phyloP scores from a whole-genome alignment of 2,329 filamentous ascomycete genomes.

The Xylogone sp. region DNA sequence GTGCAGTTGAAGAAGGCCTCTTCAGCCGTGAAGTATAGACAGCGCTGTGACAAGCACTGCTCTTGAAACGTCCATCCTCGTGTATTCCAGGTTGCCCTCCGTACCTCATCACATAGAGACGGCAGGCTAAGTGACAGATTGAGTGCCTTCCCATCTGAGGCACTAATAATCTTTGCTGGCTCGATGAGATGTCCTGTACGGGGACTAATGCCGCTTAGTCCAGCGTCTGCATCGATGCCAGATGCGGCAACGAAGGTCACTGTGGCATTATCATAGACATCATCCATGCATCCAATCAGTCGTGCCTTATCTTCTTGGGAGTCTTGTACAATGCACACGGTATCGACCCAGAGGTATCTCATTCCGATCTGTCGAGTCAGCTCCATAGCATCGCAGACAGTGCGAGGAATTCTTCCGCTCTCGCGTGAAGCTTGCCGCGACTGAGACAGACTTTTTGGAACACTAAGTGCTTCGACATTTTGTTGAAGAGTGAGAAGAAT shows the following conservation, averaged over 20 bases:
- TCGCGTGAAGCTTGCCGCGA: no score
- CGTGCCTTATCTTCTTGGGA: neutral
- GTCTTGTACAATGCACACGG: slow-evolving; percentile 22
- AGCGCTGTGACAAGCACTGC: slow-evolving; percentile 8
- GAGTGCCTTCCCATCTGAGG: neutral
- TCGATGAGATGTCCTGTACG: no score
- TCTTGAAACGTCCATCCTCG: slow-evolving; percentile 18
- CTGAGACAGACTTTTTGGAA: no score
- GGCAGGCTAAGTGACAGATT: neutral
- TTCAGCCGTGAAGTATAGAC: slow-evolving; percentile 3
- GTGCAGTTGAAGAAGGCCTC: neutral
- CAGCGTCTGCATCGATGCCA: slow-evolving; percentile 7
- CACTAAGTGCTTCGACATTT: no score
- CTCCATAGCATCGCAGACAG: slow-evolving; percentile 19
- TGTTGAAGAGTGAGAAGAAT: no score
- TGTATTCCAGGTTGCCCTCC: slow-evolving; percentile 8
- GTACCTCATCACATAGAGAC: neutral
- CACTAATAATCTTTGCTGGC: neutral
- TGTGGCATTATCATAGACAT: slow-evolving; percentile 7
- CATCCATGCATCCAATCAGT: slow-evolving; percentile 8
- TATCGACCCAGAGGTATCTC: slow-evolving; percentile 26
- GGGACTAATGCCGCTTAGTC: slow-evolving; percentile 7
- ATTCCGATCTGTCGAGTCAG: slow-evolving; percentile 14
- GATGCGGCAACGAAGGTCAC: slow-evolving; percentile 7
- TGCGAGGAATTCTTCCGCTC: slow-evolving; percentile 8